Percentiles rank a stretch among this genome's conserved stretches.
phyloP scores from a whole-genome alignment of 495 filamentous ascomycete species.

The Penicillium cataractarum region DNA sequence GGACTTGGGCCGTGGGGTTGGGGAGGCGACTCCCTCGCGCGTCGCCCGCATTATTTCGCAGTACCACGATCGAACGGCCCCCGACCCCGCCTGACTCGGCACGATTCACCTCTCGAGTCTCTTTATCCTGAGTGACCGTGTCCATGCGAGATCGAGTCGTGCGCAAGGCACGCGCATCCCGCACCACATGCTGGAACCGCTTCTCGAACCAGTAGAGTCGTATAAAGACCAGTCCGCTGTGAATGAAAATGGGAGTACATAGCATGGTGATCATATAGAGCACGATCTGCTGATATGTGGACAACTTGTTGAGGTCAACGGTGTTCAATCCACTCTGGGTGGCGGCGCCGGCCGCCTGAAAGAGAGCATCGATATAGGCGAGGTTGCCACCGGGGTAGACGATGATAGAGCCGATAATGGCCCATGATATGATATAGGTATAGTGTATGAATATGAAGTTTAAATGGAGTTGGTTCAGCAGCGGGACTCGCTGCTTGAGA shows the following conservation, averaged over 20 bases:
- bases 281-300: slow-evolving; percentile 76
- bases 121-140: slow-evolving; percentile 55
- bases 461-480: slow-evolving; percentile 58
- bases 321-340: slow-evolving; percentile 95
- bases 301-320: slow-evolving; percentile 72
- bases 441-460: slow-evolving; percentile 91
- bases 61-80: slow-evolving; percentile 71
- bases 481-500: slow-evolving; percentile 35
- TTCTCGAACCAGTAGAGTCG: slow-evolving; percentile 98
- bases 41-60: slow-evolving; percentile 55
- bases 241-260: slow-evolving; percentile 88
- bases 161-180: slow-evolving; percentile 57
- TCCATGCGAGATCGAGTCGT: slow-evolving; percentile 60
- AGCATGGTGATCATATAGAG: slow-evolving; percentile 73
- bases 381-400: slow-evolving; percentile 67
- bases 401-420: slow-evolving; percentile 73
- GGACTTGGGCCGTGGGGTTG: slow-evolving; percentile 22
- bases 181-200: slow-evolving; percentile 79
- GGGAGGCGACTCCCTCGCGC: slow-evolving; percentile 30
- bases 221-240: slow-evolving; percentile 84
- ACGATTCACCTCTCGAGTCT: slow-evolving; percentile 46
- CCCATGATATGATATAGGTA: slow-evolving; percentile 72
- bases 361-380: slow-evolving; percentile 85
- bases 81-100: slow-evolving; percentile 73
- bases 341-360: slow-evolving; percentile 76